Percentiles rank a stretch among this genome's conserved stretches.
Evolutionary conservation across 306 rosid genomes (phyloP).

Genomic region (Pterocarpus santalinus): DNA sequence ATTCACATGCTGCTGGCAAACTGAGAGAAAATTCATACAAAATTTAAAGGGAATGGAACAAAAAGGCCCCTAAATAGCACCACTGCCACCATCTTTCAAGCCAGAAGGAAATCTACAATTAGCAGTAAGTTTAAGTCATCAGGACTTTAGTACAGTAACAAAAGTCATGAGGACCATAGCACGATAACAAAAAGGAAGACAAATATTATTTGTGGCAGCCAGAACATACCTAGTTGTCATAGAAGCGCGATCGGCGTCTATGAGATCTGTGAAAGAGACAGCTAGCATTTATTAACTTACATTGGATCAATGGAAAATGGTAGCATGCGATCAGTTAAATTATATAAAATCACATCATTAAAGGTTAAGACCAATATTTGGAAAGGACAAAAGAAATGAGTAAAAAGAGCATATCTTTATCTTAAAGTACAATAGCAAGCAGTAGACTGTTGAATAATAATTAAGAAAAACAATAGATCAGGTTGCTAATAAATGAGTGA

Average conservation of each 20-base stretch:
- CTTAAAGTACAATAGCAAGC: constrained; percentile 5
- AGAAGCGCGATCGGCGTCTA: constrained; percentile 83
- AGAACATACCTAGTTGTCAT: constrained; percentile 82
- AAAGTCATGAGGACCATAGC: background rate
- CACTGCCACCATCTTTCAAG: background rate
- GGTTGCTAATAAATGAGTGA: background rate
- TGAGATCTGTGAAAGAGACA: constrained; percentile 63
- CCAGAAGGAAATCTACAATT: constrained; percentile 8
- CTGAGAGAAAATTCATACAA: constrained; percentile 20
- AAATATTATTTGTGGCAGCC: background rate
- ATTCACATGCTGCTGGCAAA: constrained; percentile 39
- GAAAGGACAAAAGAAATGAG: background rate
- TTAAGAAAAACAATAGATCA: background rate
- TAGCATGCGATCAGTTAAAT: constrained; percentile 9
- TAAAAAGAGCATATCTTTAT: background rate
- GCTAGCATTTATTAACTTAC: background rate
- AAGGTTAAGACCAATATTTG: background rate
- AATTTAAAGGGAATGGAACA: constrained; percentile 13
- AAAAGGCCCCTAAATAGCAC: background rate
- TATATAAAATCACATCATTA: constrained; percentile 29
- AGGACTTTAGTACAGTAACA: background rate
- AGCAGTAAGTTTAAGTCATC: background rate
- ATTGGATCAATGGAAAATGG: constrained; percentile 16
- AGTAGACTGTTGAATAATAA: background rate
- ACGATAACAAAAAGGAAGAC: background rate